Percentiles rank a stretch among this genome's conserved stretches.
These are phyloP conservation scores for Hysterangium stoloniferum DNA, from an alignment of 768 basidiomycete genomes.

Conservation along the genomic window DNA sequence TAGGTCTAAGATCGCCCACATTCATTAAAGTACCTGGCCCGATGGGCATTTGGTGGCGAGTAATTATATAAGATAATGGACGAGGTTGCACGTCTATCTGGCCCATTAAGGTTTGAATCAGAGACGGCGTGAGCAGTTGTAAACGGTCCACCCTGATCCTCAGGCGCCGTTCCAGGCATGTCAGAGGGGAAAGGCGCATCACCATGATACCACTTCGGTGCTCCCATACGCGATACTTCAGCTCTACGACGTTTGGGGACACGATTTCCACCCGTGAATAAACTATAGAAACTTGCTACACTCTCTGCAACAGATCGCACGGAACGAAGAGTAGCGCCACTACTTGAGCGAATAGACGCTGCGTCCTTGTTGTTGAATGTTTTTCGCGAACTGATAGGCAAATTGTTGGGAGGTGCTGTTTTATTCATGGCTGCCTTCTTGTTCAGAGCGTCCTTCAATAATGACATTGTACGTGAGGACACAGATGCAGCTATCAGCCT, in stretches of 20 bases:
- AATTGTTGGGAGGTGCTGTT: too few relatives aligned
- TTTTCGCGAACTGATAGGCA: too few relatives aligned
- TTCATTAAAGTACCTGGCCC: background rate
- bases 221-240: background rate
- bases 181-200: background rate
- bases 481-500: too few relatives aligned
- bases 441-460: too few relatives aligned
- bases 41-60: background rate
- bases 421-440: too few relatives aligned
- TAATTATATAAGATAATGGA: background rate
- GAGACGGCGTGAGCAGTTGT: background rate
- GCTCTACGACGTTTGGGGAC: background rate
- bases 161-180: background rate
- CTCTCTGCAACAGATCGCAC: background rate
- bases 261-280: background rate
- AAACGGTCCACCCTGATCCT: background rate
- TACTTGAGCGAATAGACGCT: background rate
- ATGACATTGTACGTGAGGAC: too few relatives aligned
- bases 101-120: background rate
- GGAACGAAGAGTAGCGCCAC: background rate
- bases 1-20: too few relatives aligned
- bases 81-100: background rate
- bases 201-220: background rate
- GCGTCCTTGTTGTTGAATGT: background rate
- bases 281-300: background rate